Conservation (phyloP, 23 red algal genomes). For the Pyropia haitanensis region DNA sequence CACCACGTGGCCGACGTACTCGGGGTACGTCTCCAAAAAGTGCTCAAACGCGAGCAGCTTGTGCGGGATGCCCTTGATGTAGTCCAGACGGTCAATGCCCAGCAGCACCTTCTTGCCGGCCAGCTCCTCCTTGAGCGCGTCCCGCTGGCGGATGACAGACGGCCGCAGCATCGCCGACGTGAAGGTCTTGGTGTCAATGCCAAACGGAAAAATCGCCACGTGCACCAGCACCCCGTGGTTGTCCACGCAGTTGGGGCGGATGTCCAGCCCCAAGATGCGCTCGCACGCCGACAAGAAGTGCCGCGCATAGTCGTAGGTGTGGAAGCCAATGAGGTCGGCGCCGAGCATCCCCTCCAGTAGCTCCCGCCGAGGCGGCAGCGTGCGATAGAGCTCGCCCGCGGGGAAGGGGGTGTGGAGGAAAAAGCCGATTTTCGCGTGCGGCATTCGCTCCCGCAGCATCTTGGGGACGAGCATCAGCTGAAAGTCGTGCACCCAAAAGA, state of each 20-base stretch:
- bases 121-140: slow-evolving; percentile 44
- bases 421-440: slow-evolving; percentile 75
- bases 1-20: slow-evolving; percentile 65
- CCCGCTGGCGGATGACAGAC: slow-evolving; percentile 47
- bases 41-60: slow-evolving; percentile 88
- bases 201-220: slow-evolving; percentile 87
- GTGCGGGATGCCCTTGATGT: slow-evolving; percentile 77
- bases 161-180: slow-evolving; percentile 51
- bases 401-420: slow-evolving; percentile 93
- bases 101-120: slow-evolving; percentile 70
- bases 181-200: slow-evolving; percentile 82
- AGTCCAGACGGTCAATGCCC: slow-evolving; percentile 88
- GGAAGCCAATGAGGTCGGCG: slow-evolving; percentile 86
- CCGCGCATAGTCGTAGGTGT: slow-evolving; percentile 91
- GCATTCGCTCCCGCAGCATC: slow-evolving; percentile 63
- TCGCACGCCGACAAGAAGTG: slow-evolving; percentile 84
- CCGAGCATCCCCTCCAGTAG: slow-evolving; percentile 85
- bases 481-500: slow-evolving; percentile 98
- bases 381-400: slow-evolving; percentile 79
- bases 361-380: slow-evolving; percentile 64
- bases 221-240: slow-evolving; percentile 64
- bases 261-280: slow-evolving; percentile 58
- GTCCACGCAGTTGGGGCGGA: slow-evolving; percentile 72
- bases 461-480: slow-evolving; percentile 80
- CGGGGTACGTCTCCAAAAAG: slow-evolving; percentile 66